Base-by-base conservation (phyloP, 768 basidiomycete species). In the Crassisporium funariophilum region DNA sequence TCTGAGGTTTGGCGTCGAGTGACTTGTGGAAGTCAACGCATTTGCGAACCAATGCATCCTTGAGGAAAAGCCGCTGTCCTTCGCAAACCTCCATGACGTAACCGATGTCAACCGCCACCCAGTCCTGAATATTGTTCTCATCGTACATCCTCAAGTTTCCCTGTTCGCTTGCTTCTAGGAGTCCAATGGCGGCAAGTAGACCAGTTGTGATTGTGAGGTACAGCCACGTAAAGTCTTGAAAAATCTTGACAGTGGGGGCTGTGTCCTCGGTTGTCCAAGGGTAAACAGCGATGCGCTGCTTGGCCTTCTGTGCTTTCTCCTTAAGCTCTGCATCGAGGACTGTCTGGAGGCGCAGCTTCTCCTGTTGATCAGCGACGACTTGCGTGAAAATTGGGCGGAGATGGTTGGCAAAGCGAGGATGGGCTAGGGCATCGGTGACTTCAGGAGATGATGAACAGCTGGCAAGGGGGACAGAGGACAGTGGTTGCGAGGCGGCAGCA, bases 221-320 rank as follows among this genome's bases (percentile, higher is more conserved):
- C 19, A 20, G 35, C 35, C 35, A 36, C 9, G 35, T 36, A 36
- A 36, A 36, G 15, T 36, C 35, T 36, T 36, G 35, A 36, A 36
- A 15, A 15, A 36, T 8, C 15, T 36, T 36, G 35, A 36, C 15
- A 15, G 35, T 36, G 35, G 35, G 35, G 15, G 35, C n/a, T 7
- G 35, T 20, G 35, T 33, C 29, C 29, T 33, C 29, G n/a, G 29
- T 33, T n/a, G 29, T 33, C 29, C 35, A 36, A n/a, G 19, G 35
- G 35, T 8, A 16, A 16, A 7, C n/a, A n/a, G 35, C 19, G 35
- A 33, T 33, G n/a, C n/a, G 29, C n/a, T 33, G 29, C 29, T 33
- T 33, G 10, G 29, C 29, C 29, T 33, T 33, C 29, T 33, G 29
- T n/a, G n/a, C n/a, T n/a, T n/a, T n/a, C n/a, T n/a, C n/a, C n/a